phyloP scores from a whole-genome alignment of 148 eudicot genomes.

The Linanthus parryae region DNA sequence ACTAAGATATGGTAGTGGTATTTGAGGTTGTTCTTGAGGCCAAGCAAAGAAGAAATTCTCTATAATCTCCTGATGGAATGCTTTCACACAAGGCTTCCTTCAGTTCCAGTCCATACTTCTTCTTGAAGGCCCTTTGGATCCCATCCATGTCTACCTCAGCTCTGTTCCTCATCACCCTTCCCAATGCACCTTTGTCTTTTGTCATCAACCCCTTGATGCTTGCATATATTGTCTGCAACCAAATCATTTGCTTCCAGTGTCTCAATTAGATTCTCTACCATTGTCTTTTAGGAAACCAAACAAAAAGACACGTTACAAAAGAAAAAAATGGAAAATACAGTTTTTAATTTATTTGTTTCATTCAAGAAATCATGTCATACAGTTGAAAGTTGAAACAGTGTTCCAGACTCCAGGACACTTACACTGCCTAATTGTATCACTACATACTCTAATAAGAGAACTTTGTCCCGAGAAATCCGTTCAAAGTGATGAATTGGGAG shows the following conservation, averaged over 20 bases:
- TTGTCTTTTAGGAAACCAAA: no score
- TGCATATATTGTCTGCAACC: slow-evolving; percentile 25
- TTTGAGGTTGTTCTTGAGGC: slow-evolving; percentile 6
- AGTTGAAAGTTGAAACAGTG: not conserved
- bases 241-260: not conserved
- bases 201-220: slow-evolving; percentile 25
- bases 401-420: no score
- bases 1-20: slow-evolving; percentile 3
- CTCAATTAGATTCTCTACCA: not conserved
- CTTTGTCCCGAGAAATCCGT: no score
- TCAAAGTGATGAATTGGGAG: no score
- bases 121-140: slow-evolving; percentile 36
- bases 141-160: slow-evolving; percentile 62
- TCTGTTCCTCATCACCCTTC: slow-evolving; percentile 55
- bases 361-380: not conserved
- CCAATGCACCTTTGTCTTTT: slow-evolving; percentile 34
- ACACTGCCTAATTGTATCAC: no score
- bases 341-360: not conserved
- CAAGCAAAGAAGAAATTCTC: slow-evolving; percentile 31
- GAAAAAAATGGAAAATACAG: not conserved
- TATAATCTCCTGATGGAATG: slow-evolving; percentile 26
- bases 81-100: slow-evolving; percentile 35
- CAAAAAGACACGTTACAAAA: no score
- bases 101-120: slow-evolving; percentile 23
- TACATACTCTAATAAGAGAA: no score